Evolutionary conservation across 139 green algal species (phyloP).

Genomic region (Choricystis sp.): DNA sequence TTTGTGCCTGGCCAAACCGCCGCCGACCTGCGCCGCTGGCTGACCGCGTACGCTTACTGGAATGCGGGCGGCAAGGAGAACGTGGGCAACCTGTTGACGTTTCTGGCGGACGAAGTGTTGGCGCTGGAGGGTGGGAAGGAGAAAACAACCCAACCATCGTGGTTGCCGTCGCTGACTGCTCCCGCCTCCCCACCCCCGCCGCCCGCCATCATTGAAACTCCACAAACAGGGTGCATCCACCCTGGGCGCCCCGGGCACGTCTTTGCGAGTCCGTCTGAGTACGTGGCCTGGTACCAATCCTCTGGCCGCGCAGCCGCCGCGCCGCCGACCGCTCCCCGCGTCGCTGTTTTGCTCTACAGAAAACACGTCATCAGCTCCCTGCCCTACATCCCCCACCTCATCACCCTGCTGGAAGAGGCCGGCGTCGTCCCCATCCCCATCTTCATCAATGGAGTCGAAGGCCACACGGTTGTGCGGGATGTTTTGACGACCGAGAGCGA

Average conservation of each 20-base stretch:
- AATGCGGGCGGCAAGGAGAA: slow-evolving; percentile 71
- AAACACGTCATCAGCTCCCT: slow-evolving; percentile 96
- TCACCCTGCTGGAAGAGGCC: slow-evolving; percentile 37
- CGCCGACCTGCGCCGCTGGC: slow-evolving; percentile 79
- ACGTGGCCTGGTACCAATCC: slow-evolving; percentile 64
- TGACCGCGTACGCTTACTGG: slow-evolving; percentile 90
- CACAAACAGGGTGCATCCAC: slow-evolving; percentile 80
- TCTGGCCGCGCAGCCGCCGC: slow-evolving; percentile 19
- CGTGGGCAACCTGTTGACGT: slow-evolving; percentile 77
- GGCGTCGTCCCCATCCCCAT: slow-evolving; percentile 60
- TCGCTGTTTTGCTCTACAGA: slow-evolving; percentile 88
- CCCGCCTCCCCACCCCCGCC: slow-evolving; percentile 4
- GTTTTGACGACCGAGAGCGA: slow-evolving; percentile 59
- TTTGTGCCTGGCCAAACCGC: slow-evolving; percentile 84
- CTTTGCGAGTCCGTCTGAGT: slow-evolving; percentile 54
- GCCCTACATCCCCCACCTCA: slow-evolving; percentile 63
- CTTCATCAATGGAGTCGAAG: slow-evolving; percentile 89
- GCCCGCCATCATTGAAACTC: slow-evolving; percentile 55
- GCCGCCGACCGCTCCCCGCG: slow-evolving; percentile 38
- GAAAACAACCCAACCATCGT: too few species aligned
- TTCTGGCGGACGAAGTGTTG: slow-evolving; percentile 61
- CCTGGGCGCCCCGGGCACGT: slow-evolving; percentile 43
- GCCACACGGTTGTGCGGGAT: slow-evolving; percentile 85
- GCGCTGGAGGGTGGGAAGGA: slow-evolving; percentile 5
- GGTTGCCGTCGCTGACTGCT: neutral